phyloP scores from a whole-genome alignment of 495 filamentous ascomycete genomes.

The Extremus antarcticus region DNA sequence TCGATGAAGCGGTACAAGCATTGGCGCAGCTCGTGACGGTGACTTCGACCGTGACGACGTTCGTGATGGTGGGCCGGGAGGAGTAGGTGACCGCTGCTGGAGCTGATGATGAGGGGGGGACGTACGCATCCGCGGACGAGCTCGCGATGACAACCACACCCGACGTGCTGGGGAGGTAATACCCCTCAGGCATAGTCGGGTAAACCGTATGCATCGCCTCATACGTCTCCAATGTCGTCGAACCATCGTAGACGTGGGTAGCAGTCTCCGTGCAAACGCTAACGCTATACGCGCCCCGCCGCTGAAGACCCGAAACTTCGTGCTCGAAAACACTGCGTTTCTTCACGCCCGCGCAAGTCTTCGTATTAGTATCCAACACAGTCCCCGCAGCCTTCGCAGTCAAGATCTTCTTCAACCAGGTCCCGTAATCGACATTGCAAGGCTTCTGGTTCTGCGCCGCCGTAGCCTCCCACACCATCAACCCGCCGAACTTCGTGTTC shows the following conservation, averaged over 20 bases:
- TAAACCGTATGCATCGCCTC: not conserved
- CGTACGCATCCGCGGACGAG: not conserved
- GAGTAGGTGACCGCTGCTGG: not conserved
- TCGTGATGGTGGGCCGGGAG: not conserved
- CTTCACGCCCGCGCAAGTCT: not conserved
- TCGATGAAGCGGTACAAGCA: not conserved
- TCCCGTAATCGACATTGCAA: slow-evolving; percentile 34
- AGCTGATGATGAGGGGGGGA: not conserved
- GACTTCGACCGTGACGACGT: not conserved
- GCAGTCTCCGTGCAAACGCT: not conserved
- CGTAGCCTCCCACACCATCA: slow-evolving; percentile 66
- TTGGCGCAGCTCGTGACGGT: not conserved
- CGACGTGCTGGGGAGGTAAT: not conserved
- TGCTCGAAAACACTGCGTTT: not conserved
- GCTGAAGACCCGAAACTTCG: not conserved
- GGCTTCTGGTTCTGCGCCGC: slow-evolving; percentile 38
- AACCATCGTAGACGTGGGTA: not conserved
- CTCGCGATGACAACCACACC: not conserved
- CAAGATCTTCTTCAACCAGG: slow-evolving; percentile 34
- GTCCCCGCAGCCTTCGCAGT: not conserved
- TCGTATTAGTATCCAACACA: not conserved
- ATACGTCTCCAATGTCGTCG: not conserved
- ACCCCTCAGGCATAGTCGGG: not conserved
- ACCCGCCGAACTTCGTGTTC: slow-evolving; percentile 48
- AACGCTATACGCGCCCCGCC: not conserved